A percentile compares a stretch with the other conserved stretches of the same genome.
Evolutionary conservation across 805 yeast genomes (phyloP).

Genomic region (Barnettozyma populi): DNA sequence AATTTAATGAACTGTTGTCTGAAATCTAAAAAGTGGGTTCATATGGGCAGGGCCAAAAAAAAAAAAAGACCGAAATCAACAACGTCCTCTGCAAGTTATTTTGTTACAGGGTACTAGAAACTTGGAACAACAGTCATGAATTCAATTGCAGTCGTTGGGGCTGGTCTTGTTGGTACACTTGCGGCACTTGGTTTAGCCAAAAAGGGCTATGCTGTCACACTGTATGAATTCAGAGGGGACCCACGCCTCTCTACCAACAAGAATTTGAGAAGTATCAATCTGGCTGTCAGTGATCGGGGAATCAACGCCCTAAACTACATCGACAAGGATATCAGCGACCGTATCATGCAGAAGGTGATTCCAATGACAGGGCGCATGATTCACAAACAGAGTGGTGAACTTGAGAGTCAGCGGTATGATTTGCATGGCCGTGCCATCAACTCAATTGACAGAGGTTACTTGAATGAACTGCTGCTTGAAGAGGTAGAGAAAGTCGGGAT

Average conservation of each 20-base stretch:
- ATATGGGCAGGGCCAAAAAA: too few relatives aligned
- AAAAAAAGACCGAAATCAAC: background rate
- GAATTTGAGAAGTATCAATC: conserved; percentile 65
- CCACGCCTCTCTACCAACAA: conserved; percentile 41
- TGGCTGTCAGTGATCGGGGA: conserved; percentile 87
- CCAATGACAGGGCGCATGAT: conserved; percentile 93
- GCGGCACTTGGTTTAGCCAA: conserved; percentile 76
- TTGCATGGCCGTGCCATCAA: conserved; percentile 68
- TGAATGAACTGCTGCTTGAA: conserved; percentile 60
- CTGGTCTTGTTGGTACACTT: conserved; percentile 85
- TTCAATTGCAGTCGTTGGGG: conserved; percentile 67
- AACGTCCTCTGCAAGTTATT: background rate
- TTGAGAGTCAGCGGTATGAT: conserved; percentile 71
- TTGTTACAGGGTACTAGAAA: background rate
- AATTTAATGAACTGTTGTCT: too few relatives aligned
- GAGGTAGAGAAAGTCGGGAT: conserved; percentile 53
- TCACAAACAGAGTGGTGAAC: conserved; percentile 60
- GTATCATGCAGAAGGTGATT: conserved; percentile 55
- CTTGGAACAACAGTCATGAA: conserved; percentile 3
- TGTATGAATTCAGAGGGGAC: conserved; percentile 70
- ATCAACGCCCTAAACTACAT: conserved; percentile 61
- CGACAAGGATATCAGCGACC: conserved; percentile 49
- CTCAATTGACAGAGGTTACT: conserved; percentile 70
- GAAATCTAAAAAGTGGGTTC: background rate
- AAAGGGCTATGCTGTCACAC: conserved; percentile 64